Base-by-base conservation (phyloP, 106 monocot species). In the Platanthera zijinensis region DNA sequence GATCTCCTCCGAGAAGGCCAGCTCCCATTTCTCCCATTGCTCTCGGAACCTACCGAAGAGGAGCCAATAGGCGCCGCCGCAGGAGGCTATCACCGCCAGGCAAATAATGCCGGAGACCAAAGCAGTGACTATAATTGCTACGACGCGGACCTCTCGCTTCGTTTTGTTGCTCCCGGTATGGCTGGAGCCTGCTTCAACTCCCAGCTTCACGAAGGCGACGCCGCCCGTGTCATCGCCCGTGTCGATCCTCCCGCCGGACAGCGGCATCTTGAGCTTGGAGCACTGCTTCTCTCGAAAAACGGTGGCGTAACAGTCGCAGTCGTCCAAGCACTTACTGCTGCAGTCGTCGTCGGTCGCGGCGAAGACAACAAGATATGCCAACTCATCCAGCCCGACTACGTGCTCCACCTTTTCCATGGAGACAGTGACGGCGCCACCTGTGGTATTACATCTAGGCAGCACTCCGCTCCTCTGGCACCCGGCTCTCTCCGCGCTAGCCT, bases 281-380 rank as follows among this genome's bases (percentile, higher is more conserved):
- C 68, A 68, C 7, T 30, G 21, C 32, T 67, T 28, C 3, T 30
- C 28, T 28, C 12, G 66, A 30, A 67, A 67, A 0, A 28, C 8
- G 66, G 66, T 28, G 8, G 66, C 66, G 66, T 67, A 22, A 28
- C 28, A 67, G 30, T 67, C 25, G 66, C 66, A 67, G 66, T 67
- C 66, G 8, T 67, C 8, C 9, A 28, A 7, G 28, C 66, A 67
- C 1, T 21, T 12, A 7, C 30, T 67, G 66, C 66, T 67, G 25
- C 66, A 67, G 25, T 67, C 30, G 2, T 68, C 32, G 5, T 32
- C 9, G 68, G 12, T 68, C 68, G 2, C 0, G 28, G 5, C 5
- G 32, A 39, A 68, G 68, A 68, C 5, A 5, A 45, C 39, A 14
- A 30, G 3, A 39, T 68, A 68, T 6, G 68, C 68, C 6, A 18